A percentile compares a stretch with the other conserved stretches of the same genome.
These are phyloP conservation scores for Penicillium frequentans DNA, from an alignment of 2,329 filamentous ascomycete genomes.

Conservation along the genomic window DNA sequence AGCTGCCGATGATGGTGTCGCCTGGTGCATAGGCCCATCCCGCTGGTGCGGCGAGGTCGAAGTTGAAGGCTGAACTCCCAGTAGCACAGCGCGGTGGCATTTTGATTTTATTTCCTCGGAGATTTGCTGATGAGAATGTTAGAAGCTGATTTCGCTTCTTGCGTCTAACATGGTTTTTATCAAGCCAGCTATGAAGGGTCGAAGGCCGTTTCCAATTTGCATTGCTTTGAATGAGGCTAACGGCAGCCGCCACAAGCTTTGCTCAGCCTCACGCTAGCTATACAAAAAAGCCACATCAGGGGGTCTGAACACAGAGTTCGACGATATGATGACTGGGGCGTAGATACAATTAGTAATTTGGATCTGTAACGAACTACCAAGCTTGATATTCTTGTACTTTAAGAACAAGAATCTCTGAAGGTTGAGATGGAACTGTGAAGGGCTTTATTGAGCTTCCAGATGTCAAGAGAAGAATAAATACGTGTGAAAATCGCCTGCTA, in stretches of 20 bases:
- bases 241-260: neutral
- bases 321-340: neutral
- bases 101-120: neutral
- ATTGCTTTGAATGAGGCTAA: neutral
- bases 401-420: no score
- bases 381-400: no score
- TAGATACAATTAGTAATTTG: no score
- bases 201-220: neutral
- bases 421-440: no score
- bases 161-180: neutral
- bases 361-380: no score
- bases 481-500: no score
- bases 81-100: neutral
- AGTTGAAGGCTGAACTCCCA: neutral
- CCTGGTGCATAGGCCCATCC: slow-evolving; percentile 16
- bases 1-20: slow-evolving; percentile 20
- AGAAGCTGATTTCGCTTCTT: neutral
- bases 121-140: neutral
- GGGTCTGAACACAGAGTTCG: neutral
- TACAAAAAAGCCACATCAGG: neutral
- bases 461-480: no score
- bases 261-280: neutral
- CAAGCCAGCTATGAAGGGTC: neutral
- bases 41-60: slow-evolving; percentile 18
- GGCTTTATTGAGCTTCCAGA: no score